Percentiles rank a stretch among this genome's conserved stretches.
Evolutionary conservation across 2,329 filamentous ascomycete genomes (phyloP).

Genomic region (Cordyceps tenuipes): DNA sequence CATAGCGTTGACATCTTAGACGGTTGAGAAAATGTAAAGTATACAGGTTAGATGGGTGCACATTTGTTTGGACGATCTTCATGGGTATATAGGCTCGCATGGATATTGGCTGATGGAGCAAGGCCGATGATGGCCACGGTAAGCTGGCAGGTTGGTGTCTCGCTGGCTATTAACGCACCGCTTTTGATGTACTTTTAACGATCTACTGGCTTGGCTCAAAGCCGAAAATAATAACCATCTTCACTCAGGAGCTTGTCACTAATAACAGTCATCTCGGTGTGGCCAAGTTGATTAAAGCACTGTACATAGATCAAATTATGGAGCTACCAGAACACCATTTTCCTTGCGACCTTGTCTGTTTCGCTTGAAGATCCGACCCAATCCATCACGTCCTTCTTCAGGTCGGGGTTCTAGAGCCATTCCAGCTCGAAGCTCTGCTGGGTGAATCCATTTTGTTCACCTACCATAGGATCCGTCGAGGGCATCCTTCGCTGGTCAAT

Average conservation of each 20-base stretch:
- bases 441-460: constrained; percentile 18
- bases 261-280: neutral
- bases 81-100: neutral
- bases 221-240: constrained; percentile 13
- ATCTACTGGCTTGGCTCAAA: neutral
- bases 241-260: constrained; percentile 14
- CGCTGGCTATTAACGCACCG: neutral
- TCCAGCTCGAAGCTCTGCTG: constrained; percentile 26
- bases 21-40: constrained; percentile 11
- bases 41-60: neutral
- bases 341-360: neutral
- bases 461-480: constrained; percentile 15
- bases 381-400: constrained; percentile 20
- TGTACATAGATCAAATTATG: neutral
- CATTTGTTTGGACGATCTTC: neutral
- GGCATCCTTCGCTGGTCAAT: constrained; percentile 41
- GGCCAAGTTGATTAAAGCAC: neutral
- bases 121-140: neutral
- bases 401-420: constrained; percentile 35
- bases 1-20: neutral
- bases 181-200: constrained; percentile 7
- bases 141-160: neutral
- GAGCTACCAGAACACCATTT: neutral
- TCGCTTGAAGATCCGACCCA: neutral
- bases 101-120: constrained; percentile 1